Conservation (phyloP, 371 early-diverging fungal genomes). For the Lichtheimia ornata region DNA sequence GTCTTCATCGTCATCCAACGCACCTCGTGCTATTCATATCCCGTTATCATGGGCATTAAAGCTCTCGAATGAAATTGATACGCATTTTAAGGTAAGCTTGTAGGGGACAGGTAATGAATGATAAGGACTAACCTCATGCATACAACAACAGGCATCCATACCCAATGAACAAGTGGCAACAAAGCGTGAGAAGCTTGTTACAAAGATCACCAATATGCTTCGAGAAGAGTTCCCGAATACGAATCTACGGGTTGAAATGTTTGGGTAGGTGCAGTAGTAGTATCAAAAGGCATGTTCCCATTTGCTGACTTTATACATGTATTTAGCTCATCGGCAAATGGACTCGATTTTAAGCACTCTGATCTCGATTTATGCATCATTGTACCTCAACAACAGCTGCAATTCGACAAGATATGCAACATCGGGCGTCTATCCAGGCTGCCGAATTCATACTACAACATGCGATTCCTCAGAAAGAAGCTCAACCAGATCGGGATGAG, state of each 20-base stretch:
- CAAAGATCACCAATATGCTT: slow-evolving; percentile 9
- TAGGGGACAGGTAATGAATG: no score
- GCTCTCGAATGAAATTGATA: background rate
- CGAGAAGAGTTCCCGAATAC: slow-evolving; percentile 17
- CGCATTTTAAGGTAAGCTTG: background rate
- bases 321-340: slow-evolving; percentile 30
- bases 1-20: background rate
- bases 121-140: no score
- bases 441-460: slow-evolving; percentile 21
- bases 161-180: background rate
- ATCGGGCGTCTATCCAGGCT: background rate
- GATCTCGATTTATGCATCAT: slow-evolving; percentile 40
- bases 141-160: no score
- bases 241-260: slow-evolving; percentile 19
- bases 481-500: slow-evolving; percentile 26
- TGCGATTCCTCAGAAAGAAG: slow-evolving; percentile 16
- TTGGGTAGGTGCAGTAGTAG: slow-evolving; percentile 22
- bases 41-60: no score
- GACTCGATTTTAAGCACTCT: slow-evolving; percentile 20
- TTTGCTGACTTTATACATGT: no score
- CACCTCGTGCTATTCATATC: no score
- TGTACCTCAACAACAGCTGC: slow-evolving; percentile 22
- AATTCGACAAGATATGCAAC: slow-evolving; percentile 5
- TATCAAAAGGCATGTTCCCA: no score
- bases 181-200: slow-evolving; percentile 4